phyloP scores from a whole-genome alignment of 192 early-diverging fungal genomes.

The Rhizophagus prolifer region DNA sequence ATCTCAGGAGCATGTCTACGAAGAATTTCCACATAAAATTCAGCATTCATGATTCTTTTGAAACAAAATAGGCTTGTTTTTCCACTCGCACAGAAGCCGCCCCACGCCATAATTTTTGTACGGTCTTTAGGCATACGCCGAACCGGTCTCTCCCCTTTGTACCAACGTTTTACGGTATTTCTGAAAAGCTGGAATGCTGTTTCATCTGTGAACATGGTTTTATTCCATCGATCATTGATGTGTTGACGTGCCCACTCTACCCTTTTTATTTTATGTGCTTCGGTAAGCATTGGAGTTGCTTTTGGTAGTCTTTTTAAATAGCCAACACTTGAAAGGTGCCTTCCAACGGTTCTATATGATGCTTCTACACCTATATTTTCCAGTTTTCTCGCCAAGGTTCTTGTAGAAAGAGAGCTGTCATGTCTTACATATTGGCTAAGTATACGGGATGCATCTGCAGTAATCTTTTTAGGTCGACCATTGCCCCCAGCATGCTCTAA shows the following conservation, averaged over 20 bases:
- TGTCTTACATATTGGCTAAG: too few species aligned
- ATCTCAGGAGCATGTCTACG: too few species aligned
- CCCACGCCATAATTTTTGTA: too few species aligned
- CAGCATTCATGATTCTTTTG: too few species aligned
- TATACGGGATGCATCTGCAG: not conserved
- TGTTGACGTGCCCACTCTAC: not conserved
- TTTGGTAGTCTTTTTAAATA: slow-evolving; percentile 1
- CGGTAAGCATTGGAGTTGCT: not conserved
- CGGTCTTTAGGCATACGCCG: too few species aligned
- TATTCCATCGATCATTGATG: not conserved
- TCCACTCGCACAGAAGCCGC: too few species aligned
- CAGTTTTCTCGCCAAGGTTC: not conserved
- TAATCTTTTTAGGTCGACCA: not conserved
- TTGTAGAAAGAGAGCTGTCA: not conserved
- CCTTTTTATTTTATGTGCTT: not conserved
- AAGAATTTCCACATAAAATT: too few species aligned
- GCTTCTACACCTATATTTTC: not conserved
- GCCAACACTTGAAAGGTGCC: slow-evolving; percentile 1
- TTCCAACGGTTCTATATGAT: slow-evolving; percentile 2
- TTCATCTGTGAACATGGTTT: slow-evolving; percentile 6
- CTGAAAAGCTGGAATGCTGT: slow-evolving; percentile 9
- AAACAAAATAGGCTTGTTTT: too few species aligned
- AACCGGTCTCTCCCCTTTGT: too few species aligned
- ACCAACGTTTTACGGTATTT: too few species aligned
- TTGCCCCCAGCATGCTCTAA: not conserved